phyloP scores from a whole-genome alignment of 352 stramenopile species.

The Pythium grandisporangium region DNA sequence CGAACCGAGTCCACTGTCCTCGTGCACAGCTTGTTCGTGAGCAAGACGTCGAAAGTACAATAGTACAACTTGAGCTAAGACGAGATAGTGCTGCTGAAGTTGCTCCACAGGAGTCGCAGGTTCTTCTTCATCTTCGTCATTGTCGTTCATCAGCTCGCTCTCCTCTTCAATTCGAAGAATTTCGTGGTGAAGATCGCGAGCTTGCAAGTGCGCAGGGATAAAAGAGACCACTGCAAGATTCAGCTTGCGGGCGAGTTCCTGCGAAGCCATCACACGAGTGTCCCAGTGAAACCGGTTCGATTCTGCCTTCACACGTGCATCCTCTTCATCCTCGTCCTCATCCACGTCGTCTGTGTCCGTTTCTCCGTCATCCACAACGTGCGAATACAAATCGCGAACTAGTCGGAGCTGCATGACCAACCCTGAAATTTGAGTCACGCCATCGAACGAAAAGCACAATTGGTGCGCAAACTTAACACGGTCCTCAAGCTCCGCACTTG shows the following conservation, averaged over 20 bases:
- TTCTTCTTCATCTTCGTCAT: constrained; percentile 23
- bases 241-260: constrained; percentile 32
- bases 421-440: constrained; percentile 40
- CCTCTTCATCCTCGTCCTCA: constrained; percentile 49
- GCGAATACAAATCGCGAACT: constrained; percentile 45
- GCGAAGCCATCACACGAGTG: constrained; percentile 19
- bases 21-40: constrained; percentile 52
- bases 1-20: constrained; percentile 12
- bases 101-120: constrained; percentile 12
- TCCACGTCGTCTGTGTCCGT: constrained; percentile 69
- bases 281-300: constrained; percentile 28
- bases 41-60: constrained; percentile 76
- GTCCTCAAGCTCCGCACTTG: constrained; percentile 29
- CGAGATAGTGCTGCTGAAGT: constrained; percentile 72
- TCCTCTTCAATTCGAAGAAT: constrained; percentile 51
- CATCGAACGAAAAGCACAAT: constrained; percentile 47
- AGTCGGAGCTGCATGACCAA: constrained; percentile 56
- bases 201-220: constrained; percentile 51
- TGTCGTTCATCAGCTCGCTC: constrained; percentile 6
- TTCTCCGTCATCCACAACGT: constrained; percentile 62
- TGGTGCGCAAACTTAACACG: constrained; percentile 59
- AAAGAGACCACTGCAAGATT: constrained; percentile 63
- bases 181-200: constrained; percentile 60
- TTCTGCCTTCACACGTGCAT: constrained; percentile 32
- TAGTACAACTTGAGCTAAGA: constrained; percentile 69